Conservation (phyloP, 352 stramenopile genomes). For the Pilasporangium apinafurcum region DNA sequence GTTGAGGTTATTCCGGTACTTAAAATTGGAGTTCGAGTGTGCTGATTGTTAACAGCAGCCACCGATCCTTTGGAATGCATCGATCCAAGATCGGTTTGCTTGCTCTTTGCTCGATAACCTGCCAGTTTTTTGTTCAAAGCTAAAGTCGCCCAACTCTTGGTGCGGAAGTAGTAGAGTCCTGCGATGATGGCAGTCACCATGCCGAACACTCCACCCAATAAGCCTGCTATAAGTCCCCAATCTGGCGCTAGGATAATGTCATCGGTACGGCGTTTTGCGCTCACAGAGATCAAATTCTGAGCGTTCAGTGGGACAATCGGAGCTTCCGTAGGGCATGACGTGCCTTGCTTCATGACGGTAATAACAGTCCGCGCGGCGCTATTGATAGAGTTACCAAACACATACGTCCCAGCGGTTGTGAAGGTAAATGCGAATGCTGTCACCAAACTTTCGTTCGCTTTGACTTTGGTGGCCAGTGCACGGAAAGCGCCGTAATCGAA, state of each 20-base stretch:
- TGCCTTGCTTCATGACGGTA: conserved; percentile 72
- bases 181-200: conserved; percentile 71
- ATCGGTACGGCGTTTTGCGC: conserved; percentile 63
- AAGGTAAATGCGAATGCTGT: conserved; percentile 88
- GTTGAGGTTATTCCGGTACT: not conserved
- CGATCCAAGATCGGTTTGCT: conserved; percentile 38
- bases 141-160: conserved; percentile 68
- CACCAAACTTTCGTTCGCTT: conserved; percentile 49
- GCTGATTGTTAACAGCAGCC: conserved; percentile 28
- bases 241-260: conserved; percentile 87
- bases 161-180: conserved; percentile 79
- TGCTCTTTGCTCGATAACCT: conserved; percentile 45
- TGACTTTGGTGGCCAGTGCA: conserved; percentile 50
- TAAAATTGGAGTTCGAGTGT: too few species aligned
- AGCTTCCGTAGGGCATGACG: conserved; percentile 68
- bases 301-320: conserved; percentile 80
- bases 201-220: conserved; percentile 71
- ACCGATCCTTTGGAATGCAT: conserved; percentile 72
- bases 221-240: conserved; percentile 75
- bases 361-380: conserved; percentile 64
- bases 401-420: conserved; percentile 75
- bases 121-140: conserved; percentile 18
- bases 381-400: conserved; percentile 85
- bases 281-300: conserved; percentile 83
- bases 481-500: conserved; percentile 91